Base-by-base conservation (phyloP, 192 early-diverging fungal species). In the Allomyces macrogynus region DNA sequence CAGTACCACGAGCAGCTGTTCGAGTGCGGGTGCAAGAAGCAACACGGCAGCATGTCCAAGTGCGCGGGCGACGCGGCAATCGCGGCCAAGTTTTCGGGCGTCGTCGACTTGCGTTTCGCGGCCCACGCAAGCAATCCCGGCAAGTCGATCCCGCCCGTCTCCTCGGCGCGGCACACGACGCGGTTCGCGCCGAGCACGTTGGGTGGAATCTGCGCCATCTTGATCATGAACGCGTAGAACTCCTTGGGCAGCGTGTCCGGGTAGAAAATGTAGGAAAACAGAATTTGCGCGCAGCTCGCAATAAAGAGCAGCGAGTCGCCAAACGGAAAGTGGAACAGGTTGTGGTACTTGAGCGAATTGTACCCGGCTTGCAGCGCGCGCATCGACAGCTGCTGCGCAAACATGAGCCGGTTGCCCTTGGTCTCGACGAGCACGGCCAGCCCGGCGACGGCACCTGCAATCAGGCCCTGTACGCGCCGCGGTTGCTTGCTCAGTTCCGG, bases 351-450 rank as follows among this genome's bases (percentile, higher is more conserved):
- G 22, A 81, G 69, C 14, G 68, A 69, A 57, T 75, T 75, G 61
- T 78, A 77, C 4, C 60, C 63, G 14, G 72, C 75, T 67, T 79
- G 75, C 62, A 72, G 44, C 24, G 62, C 62, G 9, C 76, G 65
- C 62, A 77, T 66, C 24, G 64, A 67, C 27, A 77, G 63, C 67
- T 81, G 79, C 63, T 81, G 79, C 62, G 76, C 71, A 61, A 81
- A 68, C 8, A 64, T 65, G 60, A 77, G 32, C 18, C 79, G 61
- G 22, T 70, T 74, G 40, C 68, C 72, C 9, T 65, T 61, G 14
- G 67, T 65, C 62, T 81, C 77, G 70, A 75, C 70, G 60, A 81
- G 64, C 23, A 81, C 68, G 0, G 72, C 43, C 24, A 75, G 49
- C 7, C 78, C 75, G 18, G 72, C 72, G 14, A 74, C 26, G 3